Percentiles rank a stretch among this genome's conserved stretches.
Evolutionary conservation across 306 rosid species (phyloP).

Genomic region (Biancaea sappan): DNA sequence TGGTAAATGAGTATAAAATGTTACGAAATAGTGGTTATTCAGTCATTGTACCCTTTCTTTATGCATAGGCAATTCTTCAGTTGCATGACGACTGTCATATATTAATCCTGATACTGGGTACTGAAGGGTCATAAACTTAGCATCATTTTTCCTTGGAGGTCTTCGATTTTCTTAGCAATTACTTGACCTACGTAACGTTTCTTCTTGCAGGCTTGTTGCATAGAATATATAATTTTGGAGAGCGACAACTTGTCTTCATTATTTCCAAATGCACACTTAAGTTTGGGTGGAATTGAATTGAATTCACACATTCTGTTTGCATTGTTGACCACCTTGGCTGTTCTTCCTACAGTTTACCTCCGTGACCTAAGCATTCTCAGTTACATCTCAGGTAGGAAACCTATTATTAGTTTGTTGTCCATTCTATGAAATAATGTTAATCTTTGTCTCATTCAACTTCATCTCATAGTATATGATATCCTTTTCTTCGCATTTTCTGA

Average conservation of each 20-base stretch:
- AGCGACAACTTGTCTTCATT: slow-evolving; percentile 90
- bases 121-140: neutral
- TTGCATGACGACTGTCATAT: neutral
- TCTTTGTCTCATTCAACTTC: neutral
- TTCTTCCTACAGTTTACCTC: slow-evolving; percentile 97
- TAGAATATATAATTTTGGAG: slow-evolving; percentile 93
- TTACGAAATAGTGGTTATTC: neutral
- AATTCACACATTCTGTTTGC: slow-evolving; percentile 70
- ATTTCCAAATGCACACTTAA: slow-evolving; percentile 80
- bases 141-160: slow-evolving; percentile 1
- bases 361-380: slow-evolving; percentile 91
- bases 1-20: neutral
- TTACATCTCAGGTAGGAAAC: slow-evolving; percentile 76
- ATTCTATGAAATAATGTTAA: neutral
- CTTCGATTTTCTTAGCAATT: slow-evolving; percentile 1
- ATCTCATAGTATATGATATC: slow-evolving; percentile 3
- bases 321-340: slow-evolving; percentile 73
- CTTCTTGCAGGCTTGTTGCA: slow-evolving; percentile 83
- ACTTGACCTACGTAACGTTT: slow-evolving; percentile 31
- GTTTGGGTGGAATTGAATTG: slow-evolving; percentile 59
- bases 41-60: neutral
- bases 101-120: neutral
- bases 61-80: neutral
- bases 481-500: neutral
- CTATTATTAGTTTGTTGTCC: neutral